These are phyloP conservation scores for Podaxis sp. DNA, from an alignment of 768 basidiomycete genomes.

Conservation along the genomic window DNA sequence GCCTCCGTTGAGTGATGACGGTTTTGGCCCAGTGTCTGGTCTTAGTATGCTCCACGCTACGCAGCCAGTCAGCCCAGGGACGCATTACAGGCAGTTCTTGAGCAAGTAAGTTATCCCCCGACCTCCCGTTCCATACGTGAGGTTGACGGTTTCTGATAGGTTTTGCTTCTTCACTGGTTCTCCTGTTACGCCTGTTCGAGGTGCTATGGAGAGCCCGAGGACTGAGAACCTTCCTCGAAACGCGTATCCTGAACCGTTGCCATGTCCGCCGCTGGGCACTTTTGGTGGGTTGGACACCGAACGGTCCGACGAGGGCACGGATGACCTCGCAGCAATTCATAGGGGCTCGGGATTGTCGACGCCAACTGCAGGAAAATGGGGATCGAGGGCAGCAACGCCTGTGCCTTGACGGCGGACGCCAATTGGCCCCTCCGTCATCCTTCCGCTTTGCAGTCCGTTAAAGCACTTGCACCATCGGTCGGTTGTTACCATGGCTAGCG, in stretches of 20 bases:
- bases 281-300: neutral
- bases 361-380: conserved; percentile 6
- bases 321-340: neutral
- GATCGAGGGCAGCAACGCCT: conserved; percentile 5
- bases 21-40: neutral
- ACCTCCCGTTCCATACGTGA: neutral
- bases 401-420: neutral
- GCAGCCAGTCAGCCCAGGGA: conserved; percentile 30
- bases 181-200: conserved; percentile 24
- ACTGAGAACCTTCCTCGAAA: neutral
- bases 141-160: conserved; percentile 33
- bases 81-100: conserved; percentile 61
- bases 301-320: neutral
- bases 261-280: neutral
- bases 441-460: neutral
- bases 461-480: neutral
- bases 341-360: conserved; percentile 1
- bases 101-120: conserved; percentile 49
- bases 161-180: conserved; percentile 82
- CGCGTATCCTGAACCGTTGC: neutral
- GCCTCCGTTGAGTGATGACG: conserved; percentile 13
- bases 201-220: neutral
- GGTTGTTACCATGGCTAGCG: neutral
- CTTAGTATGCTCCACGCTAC: conserved; percentile 16
- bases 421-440: neutral